These are phyloP conservation scores for Cucurbita maxima DNA, from an alignment of 306 rosid species.

Conservation along the genomic window DNA sequence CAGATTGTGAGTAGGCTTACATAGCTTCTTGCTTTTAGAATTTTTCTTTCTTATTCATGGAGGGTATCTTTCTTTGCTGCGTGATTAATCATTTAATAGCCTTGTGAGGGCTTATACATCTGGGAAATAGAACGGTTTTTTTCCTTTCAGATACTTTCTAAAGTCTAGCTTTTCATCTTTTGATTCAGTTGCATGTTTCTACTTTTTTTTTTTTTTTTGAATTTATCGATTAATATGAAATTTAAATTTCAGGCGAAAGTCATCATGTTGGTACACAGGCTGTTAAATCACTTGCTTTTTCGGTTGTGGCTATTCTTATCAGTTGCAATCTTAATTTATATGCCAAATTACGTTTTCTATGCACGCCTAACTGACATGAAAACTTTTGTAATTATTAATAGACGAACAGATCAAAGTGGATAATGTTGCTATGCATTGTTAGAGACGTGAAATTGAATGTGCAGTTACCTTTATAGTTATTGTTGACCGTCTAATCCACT, in stretches of 20 bases:
- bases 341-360: background rate
- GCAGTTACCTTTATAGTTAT: background rate
- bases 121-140: background rate
- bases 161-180: background rate
- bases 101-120: background rate
- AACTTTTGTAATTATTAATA: background rate
- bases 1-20: slow-evolving; percentile 64
- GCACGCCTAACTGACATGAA: background rate
- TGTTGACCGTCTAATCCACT: background rate
- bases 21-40: background rate
- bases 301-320: background rate
- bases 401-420: background rate
- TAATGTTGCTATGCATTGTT: background rate
- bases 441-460: background rate
- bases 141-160: background rate
- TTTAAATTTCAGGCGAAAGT: background rate
- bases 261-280: background rate
- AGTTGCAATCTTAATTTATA: background rate
- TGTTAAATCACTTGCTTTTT: background rate
- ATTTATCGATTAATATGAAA: background rate
- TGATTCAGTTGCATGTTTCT: background rate
- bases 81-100: background rate
- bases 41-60: background rate
- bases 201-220: background rate
- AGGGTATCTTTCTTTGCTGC: background rate